phyloP scores from a whole-genome alignment of 805 yeast genomes.

The Ogataea glucozyma region DNA sequence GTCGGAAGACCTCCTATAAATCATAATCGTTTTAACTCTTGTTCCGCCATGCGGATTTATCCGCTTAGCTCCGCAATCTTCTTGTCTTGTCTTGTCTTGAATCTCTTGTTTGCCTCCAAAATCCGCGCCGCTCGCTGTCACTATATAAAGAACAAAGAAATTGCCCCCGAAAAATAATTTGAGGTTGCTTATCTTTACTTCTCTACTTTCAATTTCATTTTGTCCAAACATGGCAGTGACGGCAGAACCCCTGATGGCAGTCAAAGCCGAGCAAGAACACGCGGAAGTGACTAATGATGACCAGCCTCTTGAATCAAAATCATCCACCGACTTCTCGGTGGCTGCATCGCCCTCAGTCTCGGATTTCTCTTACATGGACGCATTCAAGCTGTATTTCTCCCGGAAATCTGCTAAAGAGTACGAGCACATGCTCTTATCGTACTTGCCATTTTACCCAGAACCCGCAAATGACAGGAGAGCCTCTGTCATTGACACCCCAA shows the following conservation, averaged over 20 bases:
- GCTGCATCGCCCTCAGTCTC: background rate
- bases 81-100: too few relatives aligned
- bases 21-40: too few relatives aligned
- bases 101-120: too few relatives aligned
- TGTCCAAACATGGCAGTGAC: background rate
- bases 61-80: too few relatives aligned
- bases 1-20: too few relatives aligned
- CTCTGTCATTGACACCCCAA: constrained; percentile 51
- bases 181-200: background rate
- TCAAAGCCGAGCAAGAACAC: too few relatives aligned
- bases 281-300: too few relatives aligned
- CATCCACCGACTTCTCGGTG: background rate
- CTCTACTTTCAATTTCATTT: background rate
- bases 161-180: constrained; percentile 1
- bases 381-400: constrained; percentile 31
- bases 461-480: constrained; percentile 49
- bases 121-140: too few relatives aligned
- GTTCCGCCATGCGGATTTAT: too few relatives aligned
- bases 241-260: background rate
- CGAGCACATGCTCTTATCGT: constrained; percentile 49
- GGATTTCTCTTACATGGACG: constrained; percentile 19
- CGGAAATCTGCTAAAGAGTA: constrained; percentile 26
- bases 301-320: too few relatives aligned
- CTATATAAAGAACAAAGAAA: background rate
- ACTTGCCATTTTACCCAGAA: constrained; percentile 60